Base-by-base conservation (phyloP, 2,329 filamentous ascomycete species). In the Fusarium sp. region DNA sequence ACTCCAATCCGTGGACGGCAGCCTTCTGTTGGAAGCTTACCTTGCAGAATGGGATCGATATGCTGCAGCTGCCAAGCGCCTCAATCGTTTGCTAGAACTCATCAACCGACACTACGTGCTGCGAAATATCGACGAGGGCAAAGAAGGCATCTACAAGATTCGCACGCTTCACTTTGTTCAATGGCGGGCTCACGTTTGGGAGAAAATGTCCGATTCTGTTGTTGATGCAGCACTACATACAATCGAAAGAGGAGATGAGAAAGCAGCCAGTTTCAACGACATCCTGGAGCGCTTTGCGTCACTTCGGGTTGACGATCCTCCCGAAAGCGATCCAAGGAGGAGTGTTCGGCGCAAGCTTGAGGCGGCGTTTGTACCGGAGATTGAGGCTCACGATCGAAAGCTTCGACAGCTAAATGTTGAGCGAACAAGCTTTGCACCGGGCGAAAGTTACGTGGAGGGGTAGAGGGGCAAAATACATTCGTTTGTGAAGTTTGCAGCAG, bases 131-230 rank as follows among this genome's bases (percentile, higher is more conserved):
- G 50, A 53, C 6, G 40, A 53, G n/a, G 30, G 30, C 5, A 45
- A 36, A 6, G 26, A 8, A 17, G 30, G 28, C 12, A 6, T 45
- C 7, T 53, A 36, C 21, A 3, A 3, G 2, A 45, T 45, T n/a
- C 40, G 38, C 21, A 36, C 28, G 10, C 40, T 53, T 20, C 50
- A 53, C 17, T 45, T 20, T 15, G 40, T 53, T 4, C 50, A 53
- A 21, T 53, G 50, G 50, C 21, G 40, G 12, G 11, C 12, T 7
- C 15, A 45, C 8, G 9, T 45, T 8, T 53, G 50, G 50, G 10
- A 15, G 1, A n/a, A 10, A 2, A 7, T 53, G 2, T 45, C 21
- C 10, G 14, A 7, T n/a, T 8, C 8, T 2, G 30, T 53, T 6
- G 11, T 53, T 7, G 20, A 38, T 21, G 20, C 30, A 4, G 50